Percentiles rank a stretch among this genome's conserved stretches.
Evolutionary conservation across 306 rosid genomes (phyloP).

Genomic region (Coriaria nepalensis): DNA sequence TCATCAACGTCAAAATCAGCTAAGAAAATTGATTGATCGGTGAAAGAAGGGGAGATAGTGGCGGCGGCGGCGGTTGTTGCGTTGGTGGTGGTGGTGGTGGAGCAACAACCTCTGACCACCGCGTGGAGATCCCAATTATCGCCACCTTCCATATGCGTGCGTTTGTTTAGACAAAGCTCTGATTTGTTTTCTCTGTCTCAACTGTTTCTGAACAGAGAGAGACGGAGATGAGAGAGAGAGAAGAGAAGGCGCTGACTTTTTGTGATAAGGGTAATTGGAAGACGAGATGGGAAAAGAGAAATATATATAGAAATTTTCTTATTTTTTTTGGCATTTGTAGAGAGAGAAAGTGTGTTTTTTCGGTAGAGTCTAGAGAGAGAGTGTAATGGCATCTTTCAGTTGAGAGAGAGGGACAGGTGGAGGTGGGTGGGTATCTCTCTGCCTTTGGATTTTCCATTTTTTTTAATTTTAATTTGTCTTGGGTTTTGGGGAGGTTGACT

Average conservation of each 20-base stretch:
- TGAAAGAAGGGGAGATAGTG: neutral
- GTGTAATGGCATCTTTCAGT: neutral
- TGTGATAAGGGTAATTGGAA: conserved; percentile 10
- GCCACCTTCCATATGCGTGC: conserved; percentile 7
- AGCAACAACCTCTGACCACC: conserved; percentile 58
- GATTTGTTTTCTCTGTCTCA: conserved; percentile 9
- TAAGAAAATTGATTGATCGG: neutral
- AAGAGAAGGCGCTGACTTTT: conserved; percentile 47
- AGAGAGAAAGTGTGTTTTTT: neutral
- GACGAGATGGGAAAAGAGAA: conserved; percentile 15
- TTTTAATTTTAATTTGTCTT: neutral
- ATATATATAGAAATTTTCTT: conserved; percentile 16
- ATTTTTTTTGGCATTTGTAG: conserved; percentile 10
- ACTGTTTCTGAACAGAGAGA: neutral
- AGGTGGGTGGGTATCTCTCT: conserved; percentile 30
- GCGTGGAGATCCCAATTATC: conserved; percentile 83
- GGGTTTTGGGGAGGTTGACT: conserved; percentile 25
- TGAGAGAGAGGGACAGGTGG: conserved; percentile 7
- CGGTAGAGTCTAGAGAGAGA: conserved; percentile 4
- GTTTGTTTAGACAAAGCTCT: conserved; percentile 16
- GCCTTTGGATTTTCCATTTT: conserved; percentile 2
- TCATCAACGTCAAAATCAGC: no score
- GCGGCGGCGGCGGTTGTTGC: conserved; percentile 3
- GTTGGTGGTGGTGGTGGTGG: conserved; percentile 12
- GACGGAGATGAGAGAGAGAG: conserved; percentile 21